These are phyloP conservation scores for Ganoderma boninense DNA, from an alignment of 1,284 basidiomycete genomes.

Conservation along the genomic window DNA sequence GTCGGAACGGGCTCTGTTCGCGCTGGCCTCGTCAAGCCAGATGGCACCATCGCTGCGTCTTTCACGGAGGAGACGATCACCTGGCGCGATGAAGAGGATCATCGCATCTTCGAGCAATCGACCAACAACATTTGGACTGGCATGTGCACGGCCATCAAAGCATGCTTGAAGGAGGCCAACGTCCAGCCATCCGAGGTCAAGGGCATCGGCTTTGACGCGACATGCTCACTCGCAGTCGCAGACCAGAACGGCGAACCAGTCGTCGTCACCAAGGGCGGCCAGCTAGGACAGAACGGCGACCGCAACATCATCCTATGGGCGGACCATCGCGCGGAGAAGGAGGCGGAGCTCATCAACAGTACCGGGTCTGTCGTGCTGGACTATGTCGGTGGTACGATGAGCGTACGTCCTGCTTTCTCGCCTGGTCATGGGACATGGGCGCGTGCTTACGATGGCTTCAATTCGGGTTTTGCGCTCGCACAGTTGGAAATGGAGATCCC, in stretches of 20 bases:
- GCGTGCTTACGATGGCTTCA: no score
- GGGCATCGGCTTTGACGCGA: constrained; percentile 96
- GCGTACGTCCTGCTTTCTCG: constrained; percentile 61
- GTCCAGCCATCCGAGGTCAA: constrained; percentile 75
- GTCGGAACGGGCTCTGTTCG: constrained; percentile 95
- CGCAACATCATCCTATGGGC: constrained; percentile 93
- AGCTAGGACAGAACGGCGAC: constrained; percentile 71
- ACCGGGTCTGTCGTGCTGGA: constrained; percentile 89
- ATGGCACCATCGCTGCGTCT: constrained; percentile 83
- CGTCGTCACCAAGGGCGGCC: constrained; percentile 77
- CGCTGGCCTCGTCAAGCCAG: constrained; percentile 82
- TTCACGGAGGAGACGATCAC: constrained; percentile 84
- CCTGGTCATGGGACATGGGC: not conserved
- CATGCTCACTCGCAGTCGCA: constrained; percentile 93
- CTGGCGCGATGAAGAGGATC: constrained; percentile 85
- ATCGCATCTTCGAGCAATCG: constrained; percentile 95
- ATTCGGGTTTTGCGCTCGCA: not conserved
- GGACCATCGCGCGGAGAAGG: constrained; percentile 92
- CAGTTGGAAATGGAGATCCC: constrained; percentile 98
- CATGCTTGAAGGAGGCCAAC: constrained; percentile 71
- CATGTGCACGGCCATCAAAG: constrained; percentile 76
- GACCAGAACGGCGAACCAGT: constrained; percentile 81
- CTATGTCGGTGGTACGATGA: constrained; percentile 97
- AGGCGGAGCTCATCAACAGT: constrained; percentile 90
- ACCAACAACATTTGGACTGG: constrained; percentile 88